Base-by-base conservation (phyloP, 805 yeast species). In the Kodamaea jinghongensis region DNA sequence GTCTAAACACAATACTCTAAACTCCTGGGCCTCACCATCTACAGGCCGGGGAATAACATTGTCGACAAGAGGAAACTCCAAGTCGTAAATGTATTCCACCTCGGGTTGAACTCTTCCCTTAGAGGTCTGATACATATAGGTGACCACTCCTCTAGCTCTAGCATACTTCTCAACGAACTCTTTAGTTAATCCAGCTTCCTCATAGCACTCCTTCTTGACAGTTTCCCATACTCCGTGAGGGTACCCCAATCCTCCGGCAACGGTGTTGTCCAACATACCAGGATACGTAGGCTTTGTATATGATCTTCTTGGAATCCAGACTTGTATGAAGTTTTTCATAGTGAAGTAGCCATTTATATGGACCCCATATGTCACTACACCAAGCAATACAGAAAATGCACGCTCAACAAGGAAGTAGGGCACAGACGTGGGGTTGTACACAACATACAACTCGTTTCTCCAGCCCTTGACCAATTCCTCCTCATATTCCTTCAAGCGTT, bases 211-310 rank as follows among this genome's bases (percentile, higher is more conserved):
- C 56, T 93, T 93, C 13, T 86, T 49, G 3, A 82, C 78, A 0
- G 97, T 91, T 33, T 87, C 96, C 54, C 69, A 63, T 2, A 80
- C 65, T 0, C 89, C 87, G 48, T 77, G 69, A 0, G 96, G 96
- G 57, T 82, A 72, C 0, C 95, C 96, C 3, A 93, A 54, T 0
- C 99, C 99, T 1, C 99, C 99, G 0, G 96, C 99, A 5, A 93
- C 86, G 1, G 95, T 88, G 58, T 90, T 91, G 58, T 93, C 99
- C 28, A 90, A 72, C 85, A 79, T 83, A 0, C 86, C 84, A 0
- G 99, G 98, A 65, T 78, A 91, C 0, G 99, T 93, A 12, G 83
- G 83, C 58, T 93, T 93, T 2, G 79, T 72, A 4, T 67, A 58
- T 0, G 97, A 75, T 48, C 99, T 67, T 45, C 87, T 67, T 0